Evolutionary conservation across 2,329 filamentous ascomycete species (phyloP), one percentile per base, ranked within the genome.

Genomic region (Fusarium burgessii): DNA sequence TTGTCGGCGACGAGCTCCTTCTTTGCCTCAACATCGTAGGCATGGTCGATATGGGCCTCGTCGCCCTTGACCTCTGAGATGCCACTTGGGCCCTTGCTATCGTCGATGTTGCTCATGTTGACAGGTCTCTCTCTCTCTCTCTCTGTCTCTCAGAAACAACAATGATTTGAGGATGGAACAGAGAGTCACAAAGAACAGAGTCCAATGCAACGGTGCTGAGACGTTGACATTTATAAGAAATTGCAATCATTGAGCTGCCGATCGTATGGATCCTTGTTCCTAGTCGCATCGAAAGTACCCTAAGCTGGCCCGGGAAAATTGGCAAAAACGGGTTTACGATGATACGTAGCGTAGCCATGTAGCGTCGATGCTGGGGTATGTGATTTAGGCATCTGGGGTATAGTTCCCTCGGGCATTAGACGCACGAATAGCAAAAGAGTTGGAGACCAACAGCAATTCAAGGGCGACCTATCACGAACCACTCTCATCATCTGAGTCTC

Each of bases 351-450:
- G 40, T 35, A 25, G 20, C 41, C 23, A 23, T 33, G 62, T 59
- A 29, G 45, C 40, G 15, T 66, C 14, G 47, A 20, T 54, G 46
- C 52, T 36, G 25, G 45, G 43, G 55, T 57, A 56, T 33, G 55
- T 38, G 56, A 68, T 68, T 70, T 74, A 72, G 71, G 56, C 71
- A 65, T 68, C 71, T 74, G 71, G 71, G 71, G 71, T 69, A 60
- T 46, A 52, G 55, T 41, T 47, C 32, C n/a, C 27, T 63, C 17
- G 23, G 32, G 15, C 20, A 17, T 54, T 70, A 71, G 45, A 62
- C 72, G 72, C 72, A 61, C 72, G 69, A 73, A 73, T 74, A 25
- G 49, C 52, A 68, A 38, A 9, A 29, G 45, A 40, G 43, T 32
- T 12, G 50, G 47, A 47, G 45, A 60, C 40, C 33, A 32, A 23